phyloP scores from a whole-genome alignment of 176 grass and related monocot genomes.

The Oryza punctata region DNA sequence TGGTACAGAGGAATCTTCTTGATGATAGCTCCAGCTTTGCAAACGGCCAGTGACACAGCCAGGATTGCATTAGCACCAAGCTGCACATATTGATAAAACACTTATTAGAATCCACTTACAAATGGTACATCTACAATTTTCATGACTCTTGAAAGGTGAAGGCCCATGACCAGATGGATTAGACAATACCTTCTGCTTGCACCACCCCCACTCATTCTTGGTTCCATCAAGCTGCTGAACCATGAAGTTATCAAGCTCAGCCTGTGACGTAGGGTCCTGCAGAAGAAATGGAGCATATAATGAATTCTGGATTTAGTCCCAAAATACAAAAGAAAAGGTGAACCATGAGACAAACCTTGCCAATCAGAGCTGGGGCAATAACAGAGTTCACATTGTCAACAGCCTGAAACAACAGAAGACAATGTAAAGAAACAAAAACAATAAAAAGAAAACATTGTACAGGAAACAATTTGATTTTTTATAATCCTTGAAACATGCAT shows the following conservation, averaged over 20 bases:
- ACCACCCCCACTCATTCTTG: constrained; percentile 95
- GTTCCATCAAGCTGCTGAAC: constrained; percentile 96
- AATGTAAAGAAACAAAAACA: background rate
- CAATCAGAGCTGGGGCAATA: constrained; percentile 71
- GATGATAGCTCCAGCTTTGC: constrained; percentile 73
- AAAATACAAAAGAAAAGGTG: background rate
- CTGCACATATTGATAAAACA: constrained; percentile 33
- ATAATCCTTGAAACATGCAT: background rate
- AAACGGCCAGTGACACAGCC: constrained; percentile 82
- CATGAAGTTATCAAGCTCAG: constrained; percentile 87
- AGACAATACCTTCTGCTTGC: constrained; percentile 79
- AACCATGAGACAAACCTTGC: constrained; percentile 57
- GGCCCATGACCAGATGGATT: background rate
- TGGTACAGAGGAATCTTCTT: constrained; percentile 83
- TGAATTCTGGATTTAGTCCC: background rate
- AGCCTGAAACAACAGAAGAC: constrained; percentile 39
- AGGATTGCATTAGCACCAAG: constrained; percentile 82
- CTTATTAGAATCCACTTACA: background rate
- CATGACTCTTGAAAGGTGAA: background rate
- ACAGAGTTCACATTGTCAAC: constrained; percentile 81
- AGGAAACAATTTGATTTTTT: background rate
- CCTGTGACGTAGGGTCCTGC: constrained; percentile 78
- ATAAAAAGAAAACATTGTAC: background rate
- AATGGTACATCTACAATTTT: background rate
- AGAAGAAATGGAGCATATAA: background rate